phyloP scores from a whole-genome alignment of 495 filamentous ascomycete species.

The Penicillium silybi region DNA sequence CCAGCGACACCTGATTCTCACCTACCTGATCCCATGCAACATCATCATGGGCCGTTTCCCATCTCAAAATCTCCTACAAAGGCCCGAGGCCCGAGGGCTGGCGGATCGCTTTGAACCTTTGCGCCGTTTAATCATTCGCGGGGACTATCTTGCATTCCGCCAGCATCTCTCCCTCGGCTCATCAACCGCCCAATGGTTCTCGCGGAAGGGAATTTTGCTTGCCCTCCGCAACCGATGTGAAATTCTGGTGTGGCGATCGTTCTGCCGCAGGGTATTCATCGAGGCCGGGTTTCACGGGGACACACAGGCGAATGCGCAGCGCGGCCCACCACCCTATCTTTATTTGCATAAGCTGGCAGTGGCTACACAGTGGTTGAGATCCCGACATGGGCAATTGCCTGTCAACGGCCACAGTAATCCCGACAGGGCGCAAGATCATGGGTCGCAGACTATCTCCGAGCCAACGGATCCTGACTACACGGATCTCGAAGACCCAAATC shows the following conservation, averaged over 20 bases:
- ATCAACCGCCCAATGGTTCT: slow-evolving; percentile 62
- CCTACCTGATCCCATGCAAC: slow-evolving; percentile 78
- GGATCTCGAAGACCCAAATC: slow-evolving; percentile 11
- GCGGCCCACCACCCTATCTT: slow-evolving; percentile 41
- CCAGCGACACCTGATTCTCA: slow-evolving; percentile 76
- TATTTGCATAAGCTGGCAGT: slow-evolving; percentile 40
- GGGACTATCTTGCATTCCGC: slow-evolving; percentile 75
- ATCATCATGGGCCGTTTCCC: slow-evolving; percentile 86
- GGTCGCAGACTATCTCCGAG: slow-evolving; percentile 33
- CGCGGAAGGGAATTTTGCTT: slow-evolving; percentile 68
- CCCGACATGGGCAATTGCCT: slow-evolving; percentile 18
- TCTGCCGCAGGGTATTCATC: slow-evolving; percentile 74
- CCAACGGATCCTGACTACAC: slow-evolving; percentile 33
- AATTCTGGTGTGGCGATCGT: slow-evolving; percentile 76
- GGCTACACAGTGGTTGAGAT: slow-evolving; percentile 39
- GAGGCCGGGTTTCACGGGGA: slow-evolving; percentile 54
- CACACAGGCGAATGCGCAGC: slow-evolving; percentile 30
- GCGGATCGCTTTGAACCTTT: slow-evolving; percentile 69
- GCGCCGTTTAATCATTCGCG: slow-evolving; percentile 66
- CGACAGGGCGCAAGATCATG: slow-evolving; percentile 17
- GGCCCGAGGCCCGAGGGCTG: slow-evolving; percentile 70
- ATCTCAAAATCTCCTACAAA: slow-evolving; percentile 55
- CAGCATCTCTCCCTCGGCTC: slow-evolving; percentile 54
- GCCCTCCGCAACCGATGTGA: slow-evolving; percentile 70
- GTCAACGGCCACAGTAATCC: slow-evolving; percentile 5